Conservation (phyloP, 345 rosid genomes). For the Lumnitzera racemosa region DNA sequence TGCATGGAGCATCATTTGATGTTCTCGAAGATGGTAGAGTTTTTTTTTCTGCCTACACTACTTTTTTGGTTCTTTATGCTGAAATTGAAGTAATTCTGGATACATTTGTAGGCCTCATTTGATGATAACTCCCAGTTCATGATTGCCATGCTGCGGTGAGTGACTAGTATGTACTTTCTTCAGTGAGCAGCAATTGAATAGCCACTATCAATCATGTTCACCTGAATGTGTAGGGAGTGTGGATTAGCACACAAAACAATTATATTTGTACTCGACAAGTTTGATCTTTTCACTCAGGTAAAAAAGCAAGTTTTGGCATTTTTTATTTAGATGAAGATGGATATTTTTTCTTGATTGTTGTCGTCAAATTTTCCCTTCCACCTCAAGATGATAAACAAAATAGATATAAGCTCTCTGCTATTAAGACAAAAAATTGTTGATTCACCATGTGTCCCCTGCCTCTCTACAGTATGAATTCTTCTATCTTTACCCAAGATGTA, state of each 20-base stretch:
- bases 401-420: too few relatives aligned
- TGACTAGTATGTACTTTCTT: conserved; percentile 5
- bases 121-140: conserved; percentile 90
- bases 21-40: conserved; percentile 82
- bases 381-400: not conserved
- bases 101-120: conserved; percentile 67
- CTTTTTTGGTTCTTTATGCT: not conserved
- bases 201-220: conserved; percentile 3
- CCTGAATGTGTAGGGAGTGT: conserved; percentile 61
- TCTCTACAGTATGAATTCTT: too few relatives aligned
- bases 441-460: too few relatives aligned
- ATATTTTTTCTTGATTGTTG: not conserved
- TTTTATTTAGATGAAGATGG: not conserved
- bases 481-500: too few relatives aligned
- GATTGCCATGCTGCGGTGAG: conserved; percentile 76
- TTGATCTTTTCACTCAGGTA: conserved; percentile 95
- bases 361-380: not conserved
- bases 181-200: not conserved
- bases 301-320: conserved; percentile 11
- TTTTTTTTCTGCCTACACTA: conserved; percentile 4
- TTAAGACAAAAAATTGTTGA: too few relatives aligned
- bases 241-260: conserved; percentile 92
- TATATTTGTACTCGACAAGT: conserved; percentile 79
- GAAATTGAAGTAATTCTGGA: not conserved
- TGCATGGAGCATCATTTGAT: conserved; percentile 71